Percentiles rank a stretch among this genome's conserved stretches.
phyloP scores from a whole-genome alignment of 2,329 filamentous ascomycete genomes.

The Exophiala aquamarina region DNA sequence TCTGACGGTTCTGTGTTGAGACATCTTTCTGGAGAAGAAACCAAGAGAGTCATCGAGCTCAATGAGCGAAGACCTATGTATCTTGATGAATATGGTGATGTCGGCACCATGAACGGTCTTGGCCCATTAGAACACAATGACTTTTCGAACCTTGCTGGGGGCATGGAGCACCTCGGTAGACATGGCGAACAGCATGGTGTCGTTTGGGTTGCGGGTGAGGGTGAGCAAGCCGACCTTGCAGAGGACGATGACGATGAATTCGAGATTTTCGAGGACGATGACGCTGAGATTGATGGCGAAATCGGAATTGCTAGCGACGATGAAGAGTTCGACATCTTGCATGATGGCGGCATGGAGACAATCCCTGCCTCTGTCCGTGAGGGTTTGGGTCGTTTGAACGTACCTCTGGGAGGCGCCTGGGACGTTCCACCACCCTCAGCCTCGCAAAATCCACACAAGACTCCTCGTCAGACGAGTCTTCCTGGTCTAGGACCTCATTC shows the following conservation, averaged over 20 bases:
- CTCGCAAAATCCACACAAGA: background rate
- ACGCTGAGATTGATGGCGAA: conserved; percentile 19
- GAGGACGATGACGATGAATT: conserved; percentile 25
- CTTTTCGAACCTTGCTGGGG: conserved; percentile 44
- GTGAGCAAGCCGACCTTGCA: conserved; percentile 13
- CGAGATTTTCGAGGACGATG: conserved; percentile 23
- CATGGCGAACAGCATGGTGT: conserved; percentile 47
- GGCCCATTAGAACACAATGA: conserved; percentile 37
- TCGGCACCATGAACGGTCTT: conserved; percentile 30
- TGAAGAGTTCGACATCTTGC: conserved; percentile 13
- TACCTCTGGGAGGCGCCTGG: conserved; percentile 18
- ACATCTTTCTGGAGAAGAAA: conserved; percentile 46
- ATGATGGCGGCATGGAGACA: conserved; percentile 18
- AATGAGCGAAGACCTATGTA: conserved; percentile 40
- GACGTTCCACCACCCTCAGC: conserved; percentile 7
- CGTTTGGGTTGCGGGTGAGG: conserved; percentile 42
- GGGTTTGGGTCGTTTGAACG: conserved; percentile 4
- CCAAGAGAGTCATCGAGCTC: conserved; percentile 45
- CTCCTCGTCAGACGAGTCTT: background rate
- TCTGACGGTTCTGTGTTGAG: conserved; percentile 45
- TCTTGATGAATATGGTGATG: conserved; percentile 39
- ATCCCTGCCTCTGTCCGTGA: conserved; percentile 2
- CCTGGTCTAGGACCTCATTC: conserved; percentile 19
- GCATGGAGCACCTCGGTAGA: conserved; percentile 45
- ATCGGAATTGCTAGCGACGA: conserved; percentile 17